A percentile compares a stretch with the other conserved stretches of the same genome.
Conservation (phyloP, 495 filamentous ascomycete genomes). For the Entonaema liquescens region DNA sequence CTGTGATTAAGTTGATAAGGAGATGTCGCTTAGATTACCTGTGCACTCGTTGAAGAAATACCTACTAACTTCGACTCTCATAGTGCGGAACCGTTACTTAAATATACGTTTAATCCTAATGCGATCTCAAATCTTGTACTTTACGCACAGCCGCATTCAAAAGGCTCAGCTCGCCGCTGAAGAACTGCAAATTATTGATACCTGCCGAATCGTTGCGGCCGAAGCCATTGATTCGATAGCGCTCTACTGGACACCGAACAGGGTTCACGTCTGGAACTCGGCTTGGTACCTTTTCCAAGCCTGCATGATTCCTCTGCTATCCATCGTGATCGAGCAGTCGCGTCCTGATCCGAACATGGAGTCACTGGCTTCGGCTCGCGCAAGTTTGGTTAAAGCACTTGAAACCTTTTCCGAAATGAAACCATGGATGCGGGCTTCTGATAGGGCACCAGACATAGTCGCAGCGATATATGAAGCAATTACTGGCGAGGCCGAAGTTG, state of each 20-base stretch:
- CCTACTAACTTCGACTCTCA: background rate
- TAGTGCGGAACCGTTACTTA: conserved; percentile 34
- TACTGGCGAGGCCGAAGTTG: conserved; percentile 31
- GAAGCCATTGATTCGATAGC: conserved; percentile 42
- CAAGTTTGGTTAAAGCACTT: conserved; percentile 36
- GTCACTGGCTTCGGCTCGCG: conserved; percentile 25
- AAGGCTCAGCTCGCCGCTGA: conserved; percentile 33
- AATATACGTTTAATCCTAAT: conserved; percentile 42
- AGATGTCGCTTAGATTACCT: background rate
- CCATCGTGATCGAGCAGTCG: conserved; percentile 31
- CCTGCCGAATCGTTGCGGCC: conserved; percentile 31
- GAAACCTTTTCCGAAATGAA: conserved; percentile 44
- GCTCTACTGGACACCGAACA: conserved; percentile 41
- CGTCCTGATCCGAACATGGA: conserved; percentile 24
- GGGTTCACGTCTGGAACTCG: conserved; percentile 41
- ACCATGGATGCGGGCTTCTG: conserved; percentile 41
- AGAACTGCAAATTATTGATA: conserved; percentile 31
- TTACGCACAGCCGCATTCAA: conserved; percentile 30
- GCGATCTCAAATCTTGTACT: conserved; percentile 38
- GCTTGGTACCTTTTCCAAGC: conserved; percentile 45
- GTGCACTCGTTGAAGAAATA: background rate
- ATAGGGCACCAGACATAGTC: conserved; percentile 36
- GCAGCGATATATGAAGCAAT: conserved; percentile 40
- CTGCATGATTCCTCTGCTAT: conserved; percentile 41
- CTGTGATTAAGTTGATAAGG: background rate